A percentile compares a stretch with the other conserved stretches of the same genome.
phyloP scores from a whole-genome alignment of 2,329 filamentous ascomycete genomes.

The Colletotrichum orchidophilum region DNA sequence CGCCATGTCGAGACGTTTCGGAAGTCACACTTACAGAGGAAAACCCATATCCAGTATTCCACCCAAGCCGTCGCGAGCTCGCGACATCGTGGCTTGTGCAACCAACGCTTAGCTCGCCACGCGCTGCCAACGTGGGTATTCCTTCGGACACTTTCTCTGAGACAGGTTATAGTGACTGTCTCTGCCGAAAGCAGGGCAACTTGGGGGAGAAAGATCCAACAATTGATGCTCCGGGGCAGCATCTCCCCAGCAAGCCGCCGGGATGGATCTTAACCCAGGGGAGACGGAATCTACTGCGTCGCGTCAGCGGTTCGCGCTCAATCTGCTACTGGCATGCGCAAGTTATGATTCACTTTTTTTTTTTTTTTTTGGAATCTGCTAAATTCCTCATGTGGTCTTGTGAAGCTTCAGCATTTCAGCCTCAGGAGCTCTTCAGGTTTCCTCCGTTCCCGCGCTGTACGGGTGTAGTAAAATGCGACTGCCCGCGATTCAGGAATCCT shows the following conservation, averaged over 20 bases:
- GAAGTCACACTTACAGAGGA: not conserved
- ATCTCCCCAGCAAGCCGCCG: not conserved
- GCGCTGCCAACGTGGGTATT: too few relatives aligned
- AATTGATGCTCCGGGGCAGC: not conserved
- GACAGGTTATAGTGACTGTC: not conserved
- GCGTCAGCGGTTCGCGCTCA: not conserved
- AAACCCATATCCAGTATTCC: not conserved
- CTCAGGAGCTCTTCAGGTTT: not conserved
- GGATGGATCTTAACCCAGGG: not conserved
- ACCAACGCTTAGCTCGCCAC: not conserved
- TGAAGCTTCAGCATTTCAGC: not conserved
- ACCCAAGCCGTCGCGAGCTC: too few relatives aligned
- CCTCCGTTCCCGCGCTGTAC: not conserved
- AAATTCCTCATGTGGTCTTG: not conserved
- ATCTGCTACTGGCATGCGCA: not conserved
- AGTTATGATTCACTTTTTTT: not conserved
- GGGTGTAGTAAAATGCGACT: not conserved
- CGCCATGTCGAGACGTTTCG: not conserved
- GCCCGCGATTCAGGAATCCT: not conserved
- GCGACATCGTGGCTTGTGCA: not conserved
- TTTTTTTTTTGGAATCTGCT: not conserved
- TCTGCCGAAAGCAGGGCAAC: not conserved
- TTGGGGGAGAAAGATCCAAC: not conserved
- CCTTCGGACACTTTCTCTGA: too few relatives aligned
- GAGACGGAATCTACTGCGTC: constrained; percentile 22